These are phyloP conservation scores for Xylaria sp. DNA, from an alignment of 2,329 filamentous ascomycete species.

Conservation along the genomic window DNA sequence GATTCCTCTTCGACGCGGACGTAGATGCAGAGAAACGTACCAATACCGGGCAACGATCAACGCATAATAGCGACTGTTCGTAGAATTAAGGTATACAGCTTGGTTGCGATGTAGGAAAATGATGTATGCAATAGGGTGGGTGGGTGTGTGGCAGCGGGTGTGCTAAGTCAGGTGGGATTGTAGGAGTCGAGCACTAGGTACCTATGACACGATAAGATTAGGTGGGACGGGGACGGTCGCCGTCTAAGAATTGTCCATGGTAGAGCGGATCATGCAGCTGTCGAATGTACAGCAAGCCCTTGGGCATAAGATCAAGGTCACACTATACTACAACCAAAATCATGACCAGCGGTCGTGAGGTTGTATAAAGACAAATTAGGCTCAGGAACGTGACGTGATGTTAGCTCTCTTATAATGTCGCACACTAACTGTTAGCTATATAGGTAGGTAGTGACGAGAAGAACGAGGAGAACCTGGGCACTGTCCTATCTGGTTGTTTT, in stretches of 20 bases:
- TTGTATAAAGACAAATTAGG: neutral
- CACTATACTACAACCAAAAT: neutral
- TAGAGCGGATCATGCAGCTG: constrained; percentile 16
- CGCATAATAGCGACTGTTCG: constrained; percentile 2
- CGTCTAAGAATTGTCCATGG: neutral
- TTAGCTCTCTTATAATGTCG: no score
- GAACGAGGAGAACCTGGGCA: no score
- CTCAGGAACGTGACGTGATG: constrained; percentile 1
- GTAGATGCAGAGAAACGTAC: neutral
- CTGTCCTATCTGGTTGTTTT: neutral
- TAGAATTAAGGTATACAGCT: constrained; percentile 11
- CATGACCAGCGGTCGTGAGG: neutral
- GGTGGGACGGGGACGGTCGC: constrained; percentile 18
- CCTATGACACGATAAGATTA: constrained; percentile 14
- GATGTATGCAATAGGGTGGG: constrained; percentile 5
- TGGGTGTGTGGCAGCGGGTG: constrained; percentile 7
- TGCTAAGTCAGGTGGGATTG: constrained; percentile 22
- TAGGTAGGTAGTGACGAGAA: no score
- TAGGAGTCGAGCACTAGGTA: constrained; percentile 28
- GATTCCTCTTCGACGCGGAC: neutral
- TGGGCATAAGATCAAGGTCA: constrained; percentile 8
- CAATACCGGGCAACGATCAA: constrained; percentile 18
- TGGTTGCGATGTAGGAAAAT: constrained; percentile 14
- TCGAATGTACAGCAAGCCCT: neutral
- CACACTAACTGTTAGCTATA: no score